Conservation (phyloP, 2,329 filamentous ascomycete genomes). For the Camillea tinctor region DNA sequence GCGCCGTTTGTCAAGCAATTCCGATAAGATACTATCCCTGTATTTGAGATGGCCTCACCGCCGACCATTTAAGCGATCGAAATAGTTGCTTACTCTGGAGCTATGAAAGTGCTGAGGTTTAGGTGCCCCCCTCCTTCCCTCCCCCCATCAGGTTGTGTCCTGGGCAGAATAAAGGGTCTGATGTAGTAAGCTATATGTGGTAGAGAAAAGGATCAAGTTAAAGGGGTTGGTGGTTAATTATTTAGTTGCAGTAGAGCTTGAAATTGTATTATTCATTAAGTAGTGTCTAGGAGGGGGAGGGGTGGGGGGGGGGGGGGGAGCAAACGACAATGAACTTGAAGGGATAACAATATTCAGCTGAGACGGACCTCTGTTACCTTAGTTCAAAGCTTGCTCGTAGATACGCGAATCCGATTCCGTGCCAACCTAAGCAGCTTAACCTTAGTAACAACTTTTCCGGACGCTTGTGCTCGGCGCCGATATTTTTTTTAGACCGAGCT, state of each 20-base stretch:
- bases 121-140: too few relatives aligned
- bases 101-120: too few relatives aligned
- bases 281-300: background rate
- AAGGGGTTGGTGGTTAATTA: too few relatives aligned
- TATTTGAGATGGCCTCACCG: background rate
- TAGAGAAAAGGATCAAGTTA: too few relatives aligned
- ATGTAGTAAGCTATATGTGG: too few relatives aligned
- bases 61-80: background rate
- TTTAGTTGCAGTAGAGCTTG: too few relatives aligned
- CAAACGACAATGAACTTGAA: too few relatives aligned
- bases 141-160: too few relatives aligned
- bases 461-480: slow-evolving; percentile 25
- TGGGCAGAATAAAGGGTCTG: too few relatives aligned
- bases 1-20: background rate
- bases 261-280: too few relatives aligned
- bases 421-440: background rate
- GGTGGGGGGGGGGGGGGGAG: too few relatives aligned
- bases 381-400: background rate
- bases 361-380: background rate
- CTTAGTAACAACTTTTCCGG: background rate
- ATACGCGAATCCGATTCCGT: background rate
- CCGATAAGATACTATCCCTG: background rate
- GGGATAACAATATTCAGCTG: background rate
- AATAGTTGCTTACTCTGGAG: too few relatives aligned
- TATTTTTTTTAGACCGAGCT: slow-evolving; percentile 2